Base-by-base conservation (phyloP, 495 filamentous ascomycete genomes). In the Tetracladium marchalianum region DNA sequence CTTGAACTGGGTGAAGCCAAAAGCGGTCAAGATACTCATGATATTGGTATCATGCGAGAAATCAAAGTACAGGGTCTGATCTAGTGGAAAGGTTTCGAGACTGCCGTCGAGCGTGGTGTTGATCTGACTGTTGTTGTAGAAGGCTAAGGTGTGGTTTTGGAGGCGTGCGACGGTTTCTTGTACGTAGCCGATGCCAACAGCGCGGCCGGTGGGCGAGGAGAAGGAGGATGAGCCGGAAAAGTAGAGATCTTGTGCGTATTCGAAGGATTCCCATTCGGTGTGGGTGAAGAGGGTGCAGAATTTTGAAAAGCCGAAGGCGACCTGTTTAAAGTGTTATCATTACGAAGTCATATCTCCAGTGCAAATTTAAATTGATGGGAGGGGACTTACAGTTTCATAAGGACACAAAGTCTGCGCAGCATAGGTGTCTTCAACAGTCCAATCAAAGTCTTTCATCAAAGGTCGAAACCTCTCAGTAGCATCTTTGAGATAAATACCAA, bases 1-100 rank as follows among this genome's bases (percentile, higher is more conserved):
- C 8, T 61, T 58, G 50, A 77, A 72, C 57, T 73, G 75, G 5
- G 65, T 75, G 49, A 81, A 71, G 12, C 73, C 75, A 39, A 80
- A 72, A 0, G 71, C 68, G 0, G 64, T 71, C 1, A 75, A 56
- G 22, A 88, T 75, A 13, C 70, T 69, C 17, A 78, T 76, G 77
- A 93, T 84, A 49, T 83, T 78, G 54, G 90, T 92, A 64, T 95
- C 88, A 56, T 95, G 88, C n/a, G 80, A 81, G 58, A 95, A 92
- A 61, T 95, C 88, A 0, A 85, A 86, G 46, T 87, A 95, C 0
- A 59, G 31, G 17, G 33, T 63, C 19, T 68, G 62, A 38, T 77
- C 70, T 8, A 90, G 59, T 0, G 88, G 86, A 56, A 93, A 95
- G 0, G 81, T 85, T 11, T 49, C 53, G 1, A 64, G 58, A 38